Conservation (phyloP, 257 asterid genomes). For the Solanum sejunctum region DNA sequence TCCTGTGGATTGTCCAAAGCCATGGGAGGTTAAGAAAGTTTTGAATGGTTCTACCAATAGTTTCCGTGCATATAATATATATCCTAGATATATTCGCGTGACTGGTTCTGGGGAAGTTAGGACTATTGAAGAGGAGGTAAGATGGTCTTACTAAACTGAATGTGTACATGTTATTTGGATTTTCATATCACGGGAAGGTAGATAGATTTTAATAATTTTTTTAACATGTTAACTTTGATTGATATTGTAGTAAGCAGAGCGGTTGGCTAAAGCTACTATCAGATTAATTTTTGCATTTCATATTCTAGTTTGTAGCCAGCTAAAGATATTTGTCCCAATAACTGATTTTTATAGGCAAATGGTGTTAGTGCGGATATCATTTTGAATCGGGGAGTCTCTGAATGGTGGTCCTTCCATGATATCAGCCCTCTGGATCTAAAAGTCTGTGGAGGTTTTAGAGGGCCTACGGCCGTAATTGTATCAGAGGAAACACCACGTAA, state of each 20-base stretch:
- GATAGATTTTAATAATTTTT: neutral
- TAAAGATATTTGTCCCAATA: neutral
- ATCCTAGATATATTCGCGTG: constrained; percentile 78
- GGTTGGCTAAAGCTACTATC: neutral
- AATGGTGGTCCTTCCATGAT: constrained; percentile 98
- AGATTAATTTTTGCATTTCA: neutral
- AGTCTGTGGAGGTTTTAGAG: constrained; percentile 60
- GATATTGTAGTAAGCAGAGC: neutral
- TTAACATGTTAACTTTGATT: neutral
- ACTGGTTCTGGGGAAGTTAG: constrained; percentile 98
- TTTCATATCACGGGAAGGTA: neutral
- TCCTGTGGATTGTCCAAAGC: constrained; percentile 47
- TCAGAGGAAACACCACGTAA: constrained; percentile 99
- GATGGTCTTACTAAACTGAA: neutral
- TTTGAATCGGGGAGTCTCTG: constrained; percentile 41
- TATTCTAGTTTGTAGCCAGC: neutral
- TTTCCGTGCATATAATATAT: constrained; percentile 55
- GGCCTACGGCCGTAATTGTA: constrained; percentile 92
- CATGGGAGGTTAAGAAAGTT: constrained; percentile 64
- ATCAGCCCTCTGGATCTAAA: constrained; percentile 29
- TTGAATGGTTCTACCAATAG: constrained; percentile 67
- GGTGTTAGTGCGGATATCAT: constrained; percentile 76
- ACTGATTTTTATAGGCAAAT: constrained; percentile 31
- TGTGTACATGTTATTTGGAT: neutral
- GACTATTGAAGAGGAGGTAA: constrained; percentile 77